phyloP scores from a whole-genome alignment of 768 basidiomycete genomes.

The Termitomyces titanicus region DNA sequence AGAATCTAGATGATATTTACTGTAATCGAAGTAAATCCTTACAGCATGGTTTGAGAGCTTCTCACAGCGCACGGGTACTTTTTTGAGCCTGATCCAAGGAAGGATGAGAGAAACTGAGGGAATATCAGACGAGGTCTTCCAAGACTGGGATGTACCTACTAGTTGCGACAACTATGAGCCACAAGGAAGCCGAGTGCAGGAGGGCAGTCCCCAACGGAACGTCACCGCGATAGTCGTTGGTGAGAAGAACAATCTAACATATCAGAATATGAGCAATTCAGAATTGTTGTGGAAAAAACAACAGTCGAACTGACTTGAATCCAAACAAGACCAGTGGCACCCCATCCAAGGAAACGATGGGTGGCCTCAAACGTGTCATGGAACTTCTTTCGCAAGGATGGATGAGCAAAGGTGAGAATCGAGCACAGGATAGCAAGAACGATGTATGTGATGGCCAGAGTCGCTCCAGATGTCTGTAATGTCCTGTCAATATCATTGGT shows the following conservation, averaged over 20 bases:
- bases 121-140: background rate
- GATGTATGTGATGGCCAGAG: slow-evolving; percentile 10
- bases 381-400: slow-evolving; percentile 30
- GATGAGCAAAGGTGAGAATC: slow-evolving; percentile 39
- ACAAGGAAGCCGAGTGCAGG: slow-evolving; percentile 30
- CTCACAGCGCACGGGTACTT: slow-evolving; percentile 36
- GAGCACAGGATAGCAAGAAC: slow-evolving; percentile 23
- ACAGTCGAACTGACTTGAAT: slow-evolving; percentile 25
- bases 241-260: slow-evolving; percentile 43
- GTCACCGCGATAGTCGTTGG: slow-evolving; percentile 43
- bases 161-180: slow-evolving; percentile 38
- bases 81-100: slow-evolving; percentile 41
- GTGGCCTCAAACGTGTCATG: slow-evolving; percentile 41
- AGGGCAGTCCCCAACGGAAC: slow-evolving; percentile 1
- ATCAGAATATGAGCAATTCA: background rate
- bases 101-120: slow-evolving; percentile 31
- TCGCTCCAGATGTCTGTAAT: slow-evolving; percentile 5
- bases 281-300: background rate
- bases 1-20: slow-evolving; percentile 13
- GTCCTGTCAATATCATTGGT: background rate
- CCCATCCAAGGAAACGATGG: slow-evolving; percentile 48
- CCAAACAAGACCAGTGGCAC: slow-evolving; percentile 41
- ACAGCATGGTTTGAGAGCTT: slow-evolving; percentile 40
- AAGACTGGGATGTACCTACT: background rate
- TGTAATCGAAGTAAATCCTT: slow-evolving; percentile 42